Base-by-base conservation (phyloP, 78 protist genomes). In the Dictyostelium discoideum region DNA sequence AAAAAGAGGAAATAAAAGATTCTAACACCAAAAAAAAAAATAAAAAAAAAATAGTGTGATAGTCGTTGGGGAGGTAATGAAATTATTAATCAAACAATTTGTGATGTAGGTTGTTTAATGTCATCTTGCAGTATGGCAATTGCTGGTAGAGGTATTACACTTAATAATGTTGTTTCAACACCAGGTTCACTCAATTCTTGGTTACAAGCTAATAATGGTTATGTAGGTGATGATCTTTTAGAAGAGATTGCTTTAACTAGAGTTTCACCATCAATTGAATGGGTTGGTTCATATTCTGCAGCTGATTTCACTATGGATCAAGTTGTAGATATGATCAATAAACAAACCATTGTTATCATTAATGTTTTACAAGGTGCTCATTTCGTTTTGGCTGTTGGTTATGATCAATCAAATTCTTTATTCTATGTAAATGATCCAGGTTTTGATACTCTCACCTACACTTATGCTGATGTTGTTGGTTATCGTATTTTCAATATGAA, bases 361-460 rank as follows among this genome's bases (percentile, higher is more conserved):
- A 90, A 90, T 50, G 95, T 90, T 48, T 14, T n/a, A 8, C 73
- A 90, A 29, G 95, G 95, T 42, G 85, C 72, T 39, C 95, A 90
- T 37, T 90, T 90, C 57, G 95, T 90, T 16, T 46, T 90, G 10
- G 80, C 83, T 0, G 74, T 48, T 72, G 95, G 95, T 50, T 82
- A 80, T 39, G 95, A 90, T 46, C 65, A 79, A 24, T 39, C 77
- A 24, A 69, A 54, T 67, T 20, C 39, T n/a, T 22, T 26, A 44
- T 57, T 90, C 77, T 90, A 82, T 37, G 95, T 90, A 60, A 90
- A 90, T 46, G 95, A 90, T 37, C 84, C 95, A 82, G 95, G 95
- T 82, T 90, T 90, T 80, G 4, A 29, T 7, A 80, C 24, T 7
- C 37, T 50, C 2, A 81, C 46, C 22, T 90, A 90, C 16, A 54